phyloP scores from a whole-genome alignment of 129 eudicot species.

The Arctium lappa region DNA sequence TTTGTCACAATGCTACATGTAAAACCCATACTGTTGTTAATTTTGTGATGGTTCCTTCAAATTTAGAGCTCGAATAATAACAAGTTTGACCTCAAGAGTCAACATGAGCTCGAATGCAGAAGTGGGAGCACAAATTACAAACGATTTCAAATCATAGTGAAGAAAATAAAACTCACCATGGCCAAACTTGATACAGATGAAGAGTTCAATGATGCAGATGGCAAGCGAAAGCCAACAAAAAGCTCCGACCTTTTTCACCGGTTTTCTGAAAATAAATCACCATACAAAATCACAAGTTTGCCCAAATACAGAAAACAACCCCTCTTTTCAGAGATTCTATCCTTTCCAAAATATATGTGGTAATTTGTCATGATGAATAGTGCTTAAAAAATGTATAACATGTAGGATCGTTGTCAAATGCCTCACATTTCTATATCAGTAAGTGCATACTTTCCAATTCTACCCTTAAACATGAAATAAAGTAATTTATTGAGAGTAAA shows the following conservation, averaged over 20 bases:
- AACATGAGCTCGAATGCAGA: not conserved
- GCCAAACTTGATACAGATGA: slow-evolving; percentile 94
- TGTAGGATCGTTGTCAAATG: not conserved
- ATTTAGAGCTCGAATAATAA: not conserved
- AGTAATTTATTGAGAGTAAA: not conserved
- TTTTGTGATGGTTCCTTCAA: not conserved
- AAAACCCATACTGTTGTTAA: not conserved
- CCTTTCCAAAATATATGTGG: not conserved
- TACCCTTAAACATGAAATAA: not conserved
- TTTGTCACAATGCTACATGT: not conserved
- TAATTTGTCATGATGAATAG: not conserved
- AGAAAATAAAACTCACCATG: slow-evolving; percentile 56
- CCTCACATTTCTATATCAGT: not conserved
- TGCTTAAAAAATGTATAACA: not conserved
- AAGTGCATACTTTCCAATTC: not conserved
- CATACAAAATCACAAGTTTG: not conserved
- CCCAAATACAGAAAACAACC: not conserved
- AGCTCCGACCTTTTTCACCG: slow-evolving; percentile 91
- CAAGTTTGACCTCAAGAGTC: slow-evolving; percentile 6
- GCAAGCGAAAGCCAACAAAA: slow-evolving; percentile 97
- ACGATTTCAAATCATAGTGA: not conserved
- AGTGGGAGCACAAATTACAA: not conserved
- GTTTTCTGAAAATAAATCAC: slow-evolving; percentile 51
- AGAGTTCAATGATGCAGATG: slow-evolving; percentile 93
- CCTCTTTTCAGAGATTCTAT: not conserved